Conservation (phyloP, 78 protist genomes). For the Dictyostelium brefeldianum region DNA sequence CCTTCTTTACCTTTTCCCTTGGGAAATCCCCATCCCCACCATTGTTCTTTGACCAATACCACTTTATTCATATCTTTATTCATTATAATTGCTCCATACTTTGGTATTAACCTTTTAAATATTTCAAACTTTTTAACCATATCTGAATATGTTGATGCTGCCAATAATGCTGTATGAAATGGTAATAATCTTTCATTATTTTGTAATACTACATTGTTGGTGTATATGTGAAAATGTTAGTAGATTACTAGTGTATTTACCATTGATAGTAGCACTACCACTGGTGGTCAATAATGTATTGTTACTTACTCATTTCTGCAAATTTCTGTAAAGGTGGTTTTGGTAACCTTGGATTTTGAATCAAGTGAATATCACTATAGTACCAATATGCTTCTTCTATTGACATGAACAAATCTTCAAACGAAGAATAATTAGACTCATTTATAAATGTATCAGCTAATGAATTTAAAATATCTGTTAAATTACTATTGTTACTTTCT, state of each 20-base stretch:
- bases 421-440: constrained; percentile 60
- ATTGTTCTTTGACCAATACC: constrained; percentile 79
- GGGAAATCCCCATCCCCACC: constrained; percentile 86
- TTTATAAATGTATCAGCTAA: constrained; percentile 66
- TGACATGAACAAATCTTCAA: constrained; percentile 79
- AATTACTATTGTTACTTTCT: neutral
- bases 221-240: too few species aligned
- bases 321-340: constrained; percentile 48
- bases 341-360: constrained; percentile 71
- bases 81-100: constrained; percentile 71
- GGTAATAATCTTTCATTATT: constrained; percentile 75
- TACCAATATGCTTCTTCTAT: constrained; percentile 81
- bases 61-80: constrained; percentile 79
- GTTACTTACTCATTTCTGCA: constrained; percentile 52
- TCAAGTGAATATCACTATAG: constrained; percentile 66
- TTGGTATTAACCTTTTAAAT: constrained; percentile 69
- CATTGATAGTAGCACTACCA: too few species aligned
- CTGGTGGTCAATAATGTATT: neutral
- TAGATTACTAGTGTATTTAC: neutral
- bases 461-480: constrained; percentile 50
- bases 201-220: constrained; percentile 58
- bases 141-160: constrained; percentile 27
- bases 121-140: constrained; percentile 74
- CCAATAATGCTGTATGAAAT: constrained; percentile 62
- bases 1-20: constrained; percentile 76